Base-by-base conservation (phyloP, 208 protist species). In the Trypanosoma grayi region DNA sequence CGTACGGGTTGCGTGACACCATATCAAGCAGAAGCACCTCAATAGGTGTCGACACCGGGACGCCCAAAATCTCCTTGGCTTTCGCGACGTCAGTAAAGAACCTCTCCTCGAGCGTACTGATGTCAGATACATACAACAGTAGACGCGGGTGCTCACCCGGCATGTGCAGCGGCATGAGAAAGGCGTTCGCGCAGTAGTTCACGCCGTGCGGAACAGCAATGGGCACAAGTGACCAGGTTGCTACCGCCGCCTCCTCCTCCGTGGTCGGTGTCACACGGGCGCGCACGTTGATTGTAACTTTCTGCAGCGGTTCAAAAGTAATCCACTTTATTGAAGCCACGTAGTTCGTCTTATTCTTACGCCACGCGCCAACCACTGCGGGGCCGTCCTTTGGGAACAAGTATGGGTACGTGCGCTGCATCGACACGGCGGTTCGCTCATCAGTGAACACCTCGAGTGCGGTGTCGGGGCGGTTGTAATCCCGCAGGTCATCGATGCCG, bases 401-500 rank as follows among this genome's bases (percentile, higher is more conserved):
- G 45, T 83, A 87, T 30, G 54, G 45, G 60, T 81, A 87, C 2
- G 68, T 45, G 9, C 69, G 61, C 18, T 69, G 39, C 62, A 79
- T 74, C 11, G 51, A 65, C 5, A 14, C 14, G n/a, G 76, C 24
- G 4, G 80, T 87, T 8, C 45, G 43, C n/a, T 7, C 51, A 52
- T 87, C 80, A 0, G 66, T 73, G 51, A 59, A 73, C 4, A 87
- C 71, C n/a, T 51, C 46, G 25, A 66, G 60, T 1, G 68, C 34
- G 59, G 52, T 62, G 45, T 75, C 76, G 8, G 18, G 10, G 2
- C 73, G 69, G 33, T 70, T 74, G 55, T 82, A 77, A 61, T 93
- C 87, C 11, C 86, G 70, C 18, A 93, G 61, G 60, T 93, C 86
- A 53, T 93, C 86, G 27, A 93, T 41, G 34, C 86, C 86, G 25